Evolutionary conservation across 2,329 filamentous ascomycete genomes (phyloP), one percentile per base, ranked within the genome.

Genomic region (Thelonectria discophora): DNA sequence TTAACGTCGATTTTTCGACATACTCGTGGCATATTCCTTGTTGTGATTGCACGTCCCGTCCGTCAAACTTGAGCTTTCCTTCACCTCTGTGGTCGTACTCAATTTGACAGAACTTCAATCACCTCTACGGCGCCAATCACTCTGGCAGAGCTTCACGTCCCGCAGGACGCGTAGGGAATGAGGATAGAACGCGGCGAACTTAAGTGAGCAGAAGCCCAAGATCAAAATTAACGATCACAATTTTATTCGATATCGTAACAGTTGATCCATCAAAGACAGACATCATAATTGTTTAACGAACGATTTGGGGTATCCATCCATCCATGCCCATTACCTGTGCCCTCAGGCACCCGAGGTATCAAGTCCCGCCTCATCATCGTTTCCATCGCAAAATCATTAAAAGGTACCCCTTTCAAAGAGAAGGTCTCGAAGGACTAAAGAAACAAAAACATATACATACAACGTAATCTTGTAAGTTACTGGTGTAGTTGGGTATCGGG

Each of bases 271-370:
- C 18, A 46, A 52, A 42, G 15, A 49, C 13, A n/a, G 9, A 30
- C 27, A 30, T 10, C 9, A 30, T 46, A 15, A 51, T n/a, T n/a
- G n/a, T 40, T 54, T 27, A 68, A 63, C 50, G 60, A 69, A 61
- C 63, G 65, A 65, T 50, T 58, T 40, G 58, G 67, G 67, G 65
- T 69, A 69, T 69, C 66, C 56, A 59, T 59, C 13, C 39, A 49
- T 56, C 32, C 34, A 47, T 57, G 17, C 59, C 45, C 57, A 51
- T 58, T 45, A 59, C 56, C 10, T 49, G 18, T 46, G 56, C 48
- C 49, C 21, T 60, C 48, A 20, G 54, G 61, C 62, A 62, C 57
- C 46, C 46, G 63, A 61, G 68, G 68, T 70, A 69, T 70, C 65
- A 59, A 57, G 51, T 55, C 39, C 30, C 30, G 21, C 51, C 46